Evolutionary conservation across 306 rosid genomes (phyloP).

Genomic region (Prinsepia uniflora): DNA sequence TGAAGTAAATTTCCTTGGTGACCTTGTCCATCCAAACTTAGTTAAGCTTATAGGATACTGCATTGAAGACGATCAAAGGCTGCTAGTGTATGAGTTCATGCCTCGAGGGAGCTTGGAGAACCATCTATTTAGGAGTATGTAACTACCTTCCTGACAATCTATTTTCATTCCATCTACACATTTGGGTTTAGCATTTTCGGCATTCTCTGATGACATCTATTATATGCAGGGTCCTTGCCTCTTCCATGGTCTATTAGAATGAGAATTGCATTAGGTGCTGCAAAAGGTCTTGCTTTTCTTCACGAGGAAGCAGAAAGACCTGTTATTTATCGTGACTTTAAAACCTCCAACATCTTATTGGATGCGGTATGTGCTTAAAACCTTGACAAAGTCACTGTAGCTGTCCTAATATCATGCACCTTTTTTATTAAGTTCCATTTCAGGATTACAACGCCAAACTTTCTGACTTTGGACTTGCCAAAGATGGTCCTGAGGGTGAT

Average conservation of each 20-base stretch:
- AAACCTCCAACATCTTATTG: slow-evolving; percentile 89
- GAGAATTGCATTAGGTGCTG: slow-evolving; percentile 98
- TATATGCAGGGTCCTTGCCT: slow-evolving; percentile 75
- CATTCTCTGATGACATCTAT: slow-evolving; percentile 27
- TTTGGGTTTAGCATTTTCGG: slow-evolving; percentile 7
- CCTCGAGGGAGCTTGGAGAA: slow-evolving; percentile 97
- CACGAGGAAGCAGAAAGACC: slow-evolving; percentile 97
- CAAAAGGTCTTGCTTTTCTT: slow-evolving; percentile 93
- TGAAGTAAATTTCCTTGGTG: slow-evolving; percentile 91
- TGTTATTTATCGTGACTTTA: slow-evolving; percentile 90
- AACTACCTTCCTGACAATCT: slow-evolving; percentile 6
- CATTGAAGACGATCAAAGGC: slow-evolving; percentile 92
- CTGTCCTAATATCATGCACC: slow-evolving; percentile 18
- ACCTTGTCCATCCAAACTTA: slow-evolving; percentile 79
- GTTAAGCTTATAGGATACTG: slow-evolving; percentile 96
- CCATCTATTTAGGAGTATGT: slow-evolving; percentile 91
- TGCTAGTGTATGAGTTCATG: slow-evolving; percentile 95
- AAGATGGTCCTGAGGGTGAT: slow-evolving; percentile 98
- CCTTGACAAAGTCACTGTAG: slow-evolving; percentile 5
- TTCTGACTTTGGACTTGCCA: slow-evolving; percentile 97
- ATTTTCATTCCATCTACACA: neutral
- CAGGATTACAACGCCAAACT: slow-evolving; percentile 97
- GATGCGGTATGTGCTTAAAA: slow-evolving; percentile 74
- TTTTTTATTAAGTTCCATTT: slow-evolving; percentile 35
- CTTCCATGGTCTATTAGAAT: slow-evolving; percentile 98